phyloP scores from a whole-genome alignment of 2,329 filamentous ascomycete species.

The Coniochaeta sp. region DNA sequence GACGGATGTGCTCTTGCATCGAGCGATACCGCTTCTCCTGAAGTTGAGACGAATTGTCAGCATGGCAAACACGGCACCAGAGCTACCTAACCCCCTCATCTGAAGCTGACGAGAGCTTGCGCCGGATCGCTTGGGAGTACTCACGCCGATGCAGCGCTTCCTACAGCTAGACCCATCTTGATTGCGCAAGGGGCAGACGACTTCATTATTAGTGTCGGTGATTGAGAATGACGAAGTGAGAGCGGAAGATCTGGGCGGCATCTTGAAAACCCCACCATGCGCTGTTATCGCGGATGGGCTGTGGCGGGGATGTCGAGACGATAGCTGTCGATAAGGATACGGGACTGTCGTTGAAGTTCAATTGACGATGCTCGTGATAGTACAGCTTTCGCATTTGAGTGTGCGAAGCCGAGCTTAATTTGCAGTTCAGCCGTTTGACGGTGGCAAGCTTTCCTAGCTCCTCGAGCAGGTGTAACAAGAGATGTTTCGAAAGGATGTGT shows the following conservation, averaged over 20 bases:
- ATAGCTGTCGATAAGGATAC: slow-evolving; percentile 17
- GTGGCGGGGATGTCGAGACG: slow-evolving; percentile 11
- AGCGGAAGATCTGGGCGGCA: slow-evolving; percentile 75
- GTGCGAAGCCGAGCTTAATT: not conserved
- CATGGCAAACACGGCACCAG: slow-evolving; percentile 3
- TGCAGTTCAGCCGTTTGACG: slow-evolving; percentile 10
- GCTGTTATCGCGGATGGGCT: slow-evolving; percentile 14
- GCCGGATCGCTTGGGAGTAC: slow-evolving; percentile 22
- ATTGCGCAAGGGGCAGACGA: slow-evolving; percentile 91
- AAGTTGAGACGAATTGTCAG: not conserved
- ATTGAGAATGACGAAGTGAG: slow-evolving; percentile 88
- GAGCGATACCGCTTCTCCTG: slow-evolving; percentile 64
- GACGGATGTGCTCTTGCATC: slow-evolving; percentile 98
- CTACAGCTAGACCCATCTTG: slow-evolving; percentile 95
- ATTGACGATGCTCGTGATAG: not conserved
- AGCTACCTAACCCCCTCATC: slow-evolving; percentile 1
- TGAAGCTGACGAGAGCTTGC: not conserved
- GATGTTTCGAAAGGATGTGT: slow-evolving; percentile 30
- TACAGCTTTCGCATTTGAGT: not conserved
- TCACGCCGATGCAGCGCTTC: slow-evolving; percentile 96
- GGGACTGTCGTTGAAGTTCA: not conserved
- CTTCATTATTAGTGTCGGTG: slow-evolving; percentile 88
- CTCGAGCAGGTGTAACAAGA: slow-evolving; percentile 32
- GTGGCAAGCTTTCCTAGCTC: slow-evolving; percentile 27
- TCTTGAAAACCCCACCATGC: slow-evolving; percentile 56